Evolutionary conservation across 495 filamentous ascomycete species (phyloP).

Genomic region (Tuber borchii): DNA sequence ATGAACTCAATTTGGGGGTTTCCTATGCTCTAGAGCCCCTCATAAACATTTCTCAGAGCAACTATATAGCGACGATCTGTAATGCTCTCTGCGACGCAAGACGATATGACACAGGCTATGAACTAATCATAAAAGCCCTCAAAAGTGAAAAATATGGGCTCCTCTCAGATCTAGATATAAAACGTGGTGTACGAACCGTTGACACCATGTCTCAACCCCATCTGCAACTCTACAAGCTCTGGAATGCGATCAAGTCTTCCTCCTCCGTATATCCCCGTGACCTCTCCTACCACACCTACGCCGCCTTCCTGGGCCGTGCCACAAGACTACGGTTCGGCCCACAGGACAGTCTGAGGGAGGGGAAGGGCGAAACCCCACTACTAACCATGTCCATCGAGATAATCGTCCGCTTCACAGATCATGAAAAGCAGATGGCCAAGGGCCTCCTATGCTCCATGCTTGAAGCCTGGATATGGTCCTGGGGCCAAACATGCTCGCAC

Average conservation of each 20-base stretch:
- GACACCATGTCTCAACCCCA: slow-evolving; percentile 8
- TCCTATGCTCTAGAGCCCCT: slow-evolving; percentile 20
- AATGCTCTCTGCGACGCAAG: slow-evolving; percentile 7
- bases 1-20: slow-evolving; percentile 6
- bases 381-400: slow-evolving; percentile 33
- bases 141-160: slow-evolving; percentile 19
- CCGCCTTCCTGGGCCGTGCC: slow-evolving; percentile 28
- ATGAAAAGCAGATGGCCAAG: slow-evolving; percentile 12
- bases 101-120: slow-evolving; percentile 16
- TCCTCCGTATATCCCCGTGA: slow-evolving; percentile 21
- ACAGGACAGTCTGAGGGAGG: background rate
- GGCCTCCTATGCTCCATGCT: slow-evolving; percentile 17
- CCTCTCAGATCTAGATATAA: slow-evolving; percentile 22
- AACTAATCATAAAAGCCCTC: slow-evolving; percentile 18
- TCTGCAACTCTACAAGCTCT: slow-evolving; percentile 16
- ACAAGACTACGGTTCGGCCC: slow-evolving; percentile 19
- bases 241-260: slow-evolving; percentile 26
- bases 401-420: slow-evolving; percentile 19
- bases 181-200: slow-evolving; percentile 18
- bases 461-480: slow-evolving; percentile 33
- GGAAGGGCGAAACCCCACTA: slow-evolving; percentile 20
- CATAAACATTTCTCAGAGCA: slow-evolving; percentile 18
- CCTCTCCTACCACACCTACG: slow-evolving; percentile 24
- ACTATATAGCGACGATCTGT: slow-evolving; percentile 20
- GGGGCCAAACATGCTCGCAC: slow-evolving; percentile 14